These are phyloP conservation scores for Oryza coarctata DNA, from an alignment of 176 grass and related monocot genomes.

Conservation along the genomic window DNA sequence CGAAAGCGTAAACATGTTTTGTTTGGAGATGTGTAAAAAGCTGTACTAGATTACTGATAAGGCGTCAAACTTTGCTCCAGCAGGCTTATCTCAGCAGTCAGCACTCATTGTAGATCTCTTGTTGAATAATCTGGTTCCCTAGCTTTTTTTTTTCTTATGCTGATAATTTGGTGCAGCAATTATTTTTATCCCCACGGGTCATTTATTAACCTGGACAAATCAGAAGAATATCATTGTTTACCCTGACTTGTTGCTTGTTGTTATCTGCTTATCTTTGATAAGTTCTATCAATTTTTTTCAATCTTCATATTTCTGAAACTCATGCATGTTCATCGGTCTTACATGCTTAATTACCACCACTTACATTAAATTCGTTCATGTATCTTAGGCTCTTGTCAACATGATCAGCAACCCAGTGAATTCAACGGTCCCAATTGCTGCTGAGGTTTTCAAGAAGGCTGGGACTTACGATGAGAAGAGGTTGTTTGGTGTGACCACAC, in stretches of 20 bases:
- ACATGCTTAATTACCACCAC: not conserved
- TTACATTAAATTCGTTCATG: constrained; percentile 44
- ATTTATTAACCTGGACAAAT: not conserved
- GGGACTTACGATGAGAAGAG: constrained; percentile 79
- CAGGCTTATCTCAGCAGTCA: not conserved
- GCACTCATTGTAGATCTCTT: not conserved
- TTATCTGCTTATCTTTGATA: not conserved
- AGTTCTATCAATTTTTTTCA: constrained; percentile 11
- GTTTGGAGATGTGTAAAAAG: not conserved
- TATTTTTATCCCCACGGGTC: not conserved
- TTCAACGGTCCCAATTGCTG: constrained; percentile 83
- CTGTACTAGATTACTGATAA: not conserved
- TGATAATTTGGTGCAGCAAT: not conserved
- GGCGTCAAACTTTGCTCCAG: not conserved
- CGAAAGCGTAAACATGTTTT: not conserved
- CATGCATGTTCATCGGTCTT: not conserved
- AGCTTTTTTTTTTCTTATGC: not conserved
- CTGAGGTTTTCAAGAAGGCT: constrained; percentile 95
- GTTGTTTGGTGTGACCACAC: constrained; percentile 89
- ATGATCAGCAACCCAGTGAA: constrained; percentile 99
- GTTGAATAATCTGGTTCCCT: not conserved
- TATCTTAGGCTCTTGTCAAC: constrained; percentile 75
- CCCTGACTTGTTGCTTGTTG: not conserved
- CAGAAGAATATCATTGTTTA: not conserved
- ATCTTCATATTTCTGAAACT: not conserved